Evolutionary conservation across 805 yeast species (phyloP), one percentile per base, ranked within the genome.

Genomic region (Jamesozyma piceae): DNA sequence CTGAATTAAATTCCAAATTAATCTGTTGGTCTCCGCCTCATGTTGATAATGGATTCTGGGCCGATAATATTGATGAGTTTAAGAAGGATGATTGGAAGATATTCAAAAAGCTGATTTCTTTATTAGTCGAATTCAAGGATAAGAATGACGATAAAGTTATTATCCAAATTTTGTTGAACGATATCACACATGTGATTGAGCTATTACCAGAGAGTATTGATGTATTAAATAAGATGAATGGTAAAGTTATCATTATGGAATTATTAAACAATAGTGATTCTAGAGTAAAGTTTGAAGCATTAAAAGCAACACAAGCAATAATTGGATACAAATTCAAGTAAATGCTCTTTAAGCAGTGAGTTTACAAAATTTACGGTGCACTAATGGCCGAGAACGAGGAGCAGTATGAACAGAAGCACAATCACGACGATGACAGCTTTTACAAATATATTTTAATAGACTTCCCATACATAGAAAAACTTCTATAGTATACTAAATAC

Each of bases 21-120:
- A 74, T 92, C 56, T 75, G 77, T 49, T 86, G 95, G 82, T 81
- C 95, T 2, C 97, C 98, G 41, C 88, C 95, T 19, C 98, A 92
- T 66, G 77, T 78, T 55, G 83, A 86, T 39, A 78, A 76, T 41
- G 87, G 85, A 42, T 92, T 92, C 63, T 92, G 97, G 95, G 72
- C 79, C 47, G 92, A 87, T 48, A 88, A 92, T 60, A 70, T 81
- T 28, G 71, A 64, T 39, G 73, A 75, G 50, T 92, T 92, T 71
- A 84, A 82, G 63, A 84, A 80, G 36, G 74, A 79, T 43, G 77
- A 82, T 61, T 90, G 82, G 78, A 80, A 78, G 55, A 63, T 82
- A 32, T 75, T 86, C 49, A 79, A 75, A 60, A 70, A 73, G 53
- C 69, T 92, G 49, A 64, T 83, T 38, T 65, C 63, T 8, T 61